Evolutionary conservation across 257 asterid species (phyloP).

Genomic region (Nicotiana attenuata): DNA sequence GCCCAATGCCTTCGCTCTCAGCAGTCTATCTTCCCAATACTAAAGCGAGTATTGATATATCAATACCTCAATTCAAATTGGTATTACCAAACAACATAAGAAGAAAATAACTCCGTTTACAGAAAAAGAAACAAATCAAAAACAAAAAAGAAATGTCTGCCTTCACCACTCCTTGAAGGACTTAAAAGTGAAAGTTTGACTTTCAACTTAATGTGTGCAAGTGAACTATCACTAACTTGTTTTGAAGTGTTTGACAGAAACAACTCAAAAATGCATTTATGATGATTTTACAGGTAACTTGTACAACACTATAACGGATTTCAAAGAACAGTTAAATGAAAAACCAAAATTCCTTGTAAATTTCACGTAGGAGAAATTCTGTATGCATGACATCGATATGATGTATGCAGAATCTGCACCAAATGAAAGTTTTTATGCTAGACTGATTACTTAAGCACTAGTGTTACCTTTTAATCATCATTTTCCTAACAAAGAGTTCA

Average conservation of each 20-base stretch:
- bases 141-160: not conserved
- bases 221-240: not conserved
- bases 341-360: not conserved
- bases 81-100: not conserved
- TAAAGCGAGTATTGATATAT: slow-evolving; percentile 25
- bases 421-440: not conserved
- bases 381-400: not conserved
- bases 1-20: slow-evolving; percentile 95
- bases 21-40: slow-evolving; percentile 96
- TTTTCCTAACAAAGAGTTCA: not conserved
- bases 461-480: not conserved
- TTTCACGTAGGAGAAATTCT: not conserved
- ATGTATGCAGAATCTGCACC: slow-evolving; percentile 1
- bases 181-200: not conserved
- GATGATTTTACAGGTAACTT: not conserved
- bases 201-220: not conserved
- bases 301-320: not conserved
- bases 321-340: not conserved
- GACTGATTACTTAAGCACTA: not conserved
- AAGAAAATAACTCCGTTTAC: not conserved
- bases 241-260: not conserved
- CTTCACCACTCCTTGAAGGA: not conserved
- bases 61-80: slow-evolving; percentile 10
- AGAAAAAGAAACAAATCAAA: not conserved
- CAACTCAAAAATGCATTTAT: not conserved